phyloP scores from a whole-genome alignment of 805 yeast species.

The Pichia sporocuriosa region DNA sequence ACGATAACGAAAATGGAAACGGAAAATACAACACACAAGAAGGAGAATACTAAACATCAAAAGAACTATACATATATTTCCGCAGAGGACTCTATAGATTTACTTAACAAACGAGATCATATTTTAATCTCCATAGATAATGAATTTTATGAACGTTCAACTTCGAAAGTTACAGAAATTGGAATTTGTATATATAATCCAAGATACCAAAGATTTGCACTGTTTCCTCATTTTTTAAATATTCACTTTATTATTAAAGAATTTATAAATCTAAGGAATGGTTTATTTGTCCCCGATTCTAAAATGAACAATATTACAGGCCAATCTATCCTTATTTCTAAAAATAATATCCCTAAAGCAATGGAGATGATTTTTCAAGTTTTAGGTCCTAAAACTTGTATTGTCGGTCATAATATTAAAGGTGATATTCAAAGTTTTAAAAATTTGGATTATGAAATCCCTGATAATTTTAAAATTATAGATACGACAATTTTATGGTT shows the following conservation, averaged over 20 bases:
- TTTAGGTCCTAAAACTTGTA: constrained; percentile 15
- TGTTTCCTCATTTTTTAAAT: constrained; percentile 27
- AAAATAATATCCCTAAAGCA: constrained; percentile 13
- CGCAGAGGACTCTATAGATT: constrained; percentile 21
- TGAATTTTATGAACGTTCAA: constrained; percentile 20
- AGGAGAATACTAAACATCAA: background rate
- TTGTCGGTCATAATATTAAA: constrained; percentile 27
- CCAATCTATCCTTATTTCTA: constrained; percentile 20
- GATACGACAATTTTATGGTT: constrained; percentile 27
- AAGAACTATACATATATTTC: constrained; percentile 10
- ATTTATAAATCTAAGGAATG: constrained; percentile 16
- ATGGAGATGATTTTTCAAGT: constrained; percentile 13
- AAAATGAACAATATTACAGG: constrained; percentile 25
- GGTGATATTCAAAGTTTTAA: constrained; percentile 23
- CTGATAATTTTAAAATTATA: constrained; percentile 18
- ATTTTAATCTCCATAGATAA: constrained; percentile 25
- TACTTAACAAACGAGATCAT: constrained; percentile 18
- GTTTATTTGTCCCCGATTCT: constrained; percentile 25
- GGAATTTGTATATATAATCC: constrained; percentile 29
- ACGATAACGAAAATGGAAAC: background rate
- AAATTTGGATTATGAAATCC: constrained; percentile 15
- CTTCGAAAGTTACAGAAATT: constrained; percentile 22
- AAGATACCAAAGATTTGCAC: constrained; percentile 21
- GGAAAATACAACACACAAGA: background rate
- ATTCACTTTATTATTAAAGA: constrained; percentile 26